These are phyloP conservation scores for Lasiodiplodia sp. DNA, from an alignment of 2,329 filamentous ascomycete genomes.

Conservation along the genomic window DNA sequence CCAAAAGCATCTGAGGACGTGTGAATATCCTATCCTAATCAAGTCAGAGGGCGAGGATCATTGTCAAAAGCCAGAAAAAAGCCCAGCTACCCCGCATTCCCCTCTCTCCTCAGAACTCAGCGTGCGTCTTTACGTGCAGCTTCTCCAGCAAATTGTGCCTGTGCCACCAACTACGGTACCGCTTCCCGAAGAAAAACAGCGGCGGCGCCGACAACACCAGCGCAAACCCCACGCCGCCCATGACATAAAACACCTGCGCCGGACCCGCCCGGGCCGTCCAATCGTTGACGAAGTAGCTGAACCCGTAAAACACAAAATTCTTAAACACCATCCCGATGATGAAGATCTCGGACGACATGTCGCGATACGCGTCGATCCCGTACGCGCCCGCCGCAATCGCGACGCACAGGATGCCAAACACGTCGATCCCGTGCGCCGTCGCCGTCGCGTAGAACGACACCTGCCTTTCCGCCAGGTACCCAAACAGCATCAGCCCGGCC, in stretches of 20 bases:
- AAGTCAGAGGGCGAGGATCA: no score
- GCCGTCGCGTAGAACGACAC: slow-evolving; percentile 42
- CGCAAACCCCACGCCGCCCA: slow-evolving; percentile 40
- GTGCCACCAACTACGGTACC: slow-evolving; percentile 45
- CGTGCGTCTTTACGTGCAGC: slow-evolving; percentile 38
- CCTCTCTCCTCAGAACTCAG: neutral
- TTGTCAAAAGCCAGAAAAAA: neutral
- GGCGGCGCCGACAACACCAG: slow-evolving; percentile 42
- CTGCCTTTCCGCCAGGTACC: slow-evolving; percentile 38
- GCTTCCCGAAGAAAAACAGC: slow-evolving; percentile 46
- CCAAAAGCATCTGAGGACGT: neutral
- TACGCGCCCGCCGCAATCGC: slow-evolving; percentile 46
- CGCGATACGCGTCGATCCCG: slow-evolving; percentile 50
- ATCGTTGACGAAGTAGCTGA: slow-evolving; percentile 54
- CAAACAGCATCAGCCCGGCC: slow-evolving; percentile 51
- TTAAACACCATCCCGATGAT: slow-evolving; percentile 55
- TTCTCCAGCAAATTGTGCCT: slow-evolving; percentile 44
- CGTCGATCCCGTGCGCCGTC: slow-evolving; percentile 43
- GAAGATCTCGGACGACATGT: slow-evolving; percentile 53
- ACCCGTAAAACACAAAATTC: slow-evolving; percentile 54
- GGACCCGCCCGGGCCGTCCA: slow-evolving; percentile 49
- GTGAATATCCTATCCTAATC: no score
- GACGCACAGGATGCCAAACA: slow-evolving; percentile 45
- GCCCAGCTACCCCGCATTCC: neutral
- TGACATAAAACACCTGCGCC: slow-evolving; percentile 48